phyloP scores from a whole-genome alignment of 129 eudicot species.

The Centaurea solstitialis region DNA sequence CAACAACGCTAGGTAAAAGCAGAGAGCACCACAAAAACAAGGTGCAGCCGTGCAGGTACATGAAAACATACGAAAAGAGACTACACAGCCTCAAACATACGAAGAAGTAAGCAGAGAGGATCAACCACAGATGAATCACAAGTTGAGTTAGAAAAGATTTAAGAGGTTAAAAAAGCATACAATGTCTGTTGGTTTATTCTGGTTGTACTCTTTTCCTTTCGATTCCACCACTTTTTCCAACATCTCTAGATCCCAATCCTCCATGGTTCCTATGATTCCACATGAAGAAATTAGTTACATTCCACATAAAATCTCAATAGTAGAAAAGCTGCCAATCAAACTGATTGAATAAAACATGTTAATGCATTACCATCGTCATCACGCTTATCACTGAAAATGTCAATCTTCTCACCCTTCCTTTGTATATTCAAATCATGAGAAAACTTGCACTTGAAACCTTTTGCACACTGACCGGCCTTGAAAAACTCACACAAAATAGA shows the following conservation, averaged over 20 bases:
- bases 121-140: not conserved
- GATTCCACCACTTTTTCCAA: conserved; percentile 84
- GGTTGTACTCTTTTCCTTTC: conserved; percentile 80
- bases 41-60: no score
- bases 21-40: not conserved
- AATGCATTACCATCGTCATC: conserved; percentile 43
- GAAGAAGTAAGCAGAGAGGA: not conserved
- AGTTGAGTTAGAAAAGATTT: not conserved
- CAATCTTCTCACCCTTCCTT: conserved; percentile 96
- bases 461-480: conserved; percentile 89
- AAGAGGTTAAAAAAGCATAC: conserved; percentile 36
- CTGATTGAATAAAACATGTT: not conserved
- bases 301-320: not conserved
- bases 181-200: conserved; percentile 90
- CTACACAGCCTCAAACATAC: not conserved
- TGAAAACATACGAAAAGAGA: no score
- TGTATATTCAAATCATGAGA: conserved; percentile 86
- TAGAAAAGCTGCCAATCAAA: not conserved
- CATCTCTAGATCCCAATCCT: conserved; percentile 87
- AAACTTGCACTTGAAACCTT: conserved; percentile 91
- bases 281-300: not conserved
- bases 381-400: conserved; percentile 81
- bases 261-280: conserved; percentile 61
- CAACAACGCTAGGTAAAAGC: not conserved
- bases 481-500: conserved; percentile 80